Evolutionary conservation across 805 yeast species (phyloP).

Genomic region (Metschnikowia orientalis): DNA sequence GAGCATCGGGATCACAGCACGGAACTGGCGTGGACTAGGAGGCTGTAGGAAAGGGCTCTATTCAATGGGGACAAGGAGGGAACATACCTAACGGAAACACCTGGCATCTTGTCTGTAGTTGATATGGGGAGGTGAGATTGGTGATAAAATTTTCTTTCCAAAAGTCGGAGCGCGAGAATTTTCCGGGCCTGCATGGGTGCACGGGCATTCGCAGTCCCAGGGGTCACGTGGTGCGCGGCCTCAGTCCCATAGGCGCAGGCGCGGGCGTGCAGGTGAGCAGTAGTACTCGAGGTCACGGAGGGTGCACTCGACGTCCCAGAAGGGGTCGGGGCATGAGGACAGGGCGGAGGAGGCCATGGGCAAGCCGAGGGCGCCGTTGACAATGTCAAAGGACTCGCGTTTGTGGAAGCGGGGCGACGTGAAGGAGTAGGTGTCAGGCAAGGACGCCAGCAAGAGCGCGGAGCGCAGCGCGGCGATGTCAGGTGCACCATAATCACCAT

Average conservation of each 20-base stretch:
- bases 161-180: conserved; percentile 16
- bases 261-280: conserved; percentile 16
- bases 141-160: conserved; percentile 17
- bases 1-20: too few species aligned
- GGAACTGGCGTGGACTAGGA: too few species aligned
- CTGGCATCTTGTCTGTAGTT: conserved; percentile 70
- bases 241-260: conserved; percentile 20
- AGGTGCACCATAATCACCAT: neutral
- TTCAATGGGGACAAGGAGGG: too few species aligned
- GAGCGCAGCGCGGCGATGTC: neutral
- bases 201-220: conserved; percentile 25
- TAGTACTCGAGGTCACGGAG: conserved; percentile 30
- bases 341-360: conserved; percentile 6
- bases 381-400: conserved; percentile 6
- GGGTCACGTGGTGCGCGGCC: conserved; percentile 19
- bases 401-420: conserved; percentile 7
- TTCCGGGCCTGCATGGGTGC: conserved; percentile 18
- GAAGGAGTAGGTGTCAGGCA: conserved; percentile 1
- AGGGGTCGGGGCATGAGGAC: conserved; percentile 5
- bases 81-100: conserved; percentile 96
- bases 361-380: conserved; percentile 3
- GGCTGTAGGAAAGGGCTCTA: too few species aligned
- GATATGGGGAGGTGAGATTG: conserved; percentile 13
- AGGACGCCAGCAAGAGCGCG: neutral
- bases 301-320: conserved; percentile 28